Evolutionary conservation across 1,284 basidiomycete genomes (phyloP), one percentile per base, ranked within the genome.

Genomic region (Ustilago curta): DNA sequence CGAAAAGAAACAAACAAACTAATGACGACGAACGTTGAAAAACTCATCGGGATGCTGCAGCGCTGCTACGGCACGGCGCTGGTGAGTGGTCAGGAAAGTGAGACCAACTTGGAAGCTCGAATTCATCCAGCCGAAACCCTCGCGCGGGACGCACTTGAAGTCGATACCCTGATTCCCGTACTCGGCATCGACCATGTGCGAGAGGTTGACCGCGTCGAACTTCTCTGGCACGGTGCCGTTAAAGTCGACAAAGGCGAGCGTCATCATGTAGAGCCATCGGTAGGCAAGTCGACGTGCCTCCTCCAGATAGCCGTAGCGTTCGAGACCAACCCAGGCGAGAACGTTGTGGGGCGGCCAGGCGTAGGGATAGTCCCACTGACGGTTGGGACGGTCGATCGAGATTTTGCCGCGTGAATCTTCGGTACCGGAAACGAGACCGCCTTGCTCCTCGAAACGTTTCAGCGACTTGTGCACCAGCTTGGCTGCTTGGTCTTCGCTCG

Each of bases 131-230:
- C 96, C 96, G 82, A 99, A 99, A 58, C 96, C 96, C 87, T 98
- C 96, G 23, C 94, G 89, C 54, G 94, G 94, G 37, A 97, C 81
- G 47, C 72, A 84, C 52, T 94, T 93, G 87, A 98, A 98, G 87
- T 97, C 95, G 78, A 95, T 89, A 58, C 96, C 96, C 86, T 99
- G 96, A 86, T 98, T 99, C 14, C 96, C 97, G 85, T 98, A 98
- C 87, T 99, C 96, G 47, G 96, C 96, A 82, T 96, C 95, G 5
- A 99, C 95, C 66, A 97, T 88, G 86, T 97, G 95, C 3, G 93
- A 95, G 21, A 96, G 88, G 84, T 91, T 93, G 77, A 98, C 96
- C 0, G 95, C 96, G 82, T 99, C 95, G 84, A 97, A 98, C 89
- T 98, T 98, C 87, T 98, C 95, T 0, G 95, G 94, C 3, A 98